Conservation (phyloP, 331 rosid genomes). For the Erythrophleum ivorense region DNA sequence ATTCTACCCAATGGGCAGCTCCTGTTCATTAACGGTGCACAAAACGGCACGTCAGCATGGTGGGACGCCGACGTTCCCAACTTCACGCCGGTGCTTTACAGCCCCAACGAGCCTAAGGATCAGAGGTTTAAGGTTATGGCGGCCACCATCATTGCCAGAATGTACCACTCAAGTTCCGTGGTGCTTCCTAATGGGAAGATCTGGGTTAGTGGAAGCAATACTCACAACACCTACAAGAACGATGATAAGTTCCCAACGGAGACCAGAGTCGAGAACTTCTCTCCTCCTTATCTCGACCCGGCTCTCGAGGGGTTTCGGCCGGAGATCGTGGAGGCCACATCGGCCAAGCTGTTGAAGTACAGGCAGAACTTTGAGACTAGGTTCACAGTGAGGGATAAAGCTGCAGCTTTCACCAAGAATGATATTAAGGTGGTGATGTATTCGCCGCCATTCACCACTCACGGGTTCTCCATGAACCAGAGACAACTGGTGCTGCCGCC, state of each 20-base stretch:
- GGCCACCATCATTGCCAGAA: conserved; percentile 54
- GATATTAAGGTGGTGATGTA: conserved; percentile 68
- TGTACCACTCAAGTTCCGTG: conserved; percentile 85
- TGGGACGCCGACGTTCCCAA: conserved; percentile 72
- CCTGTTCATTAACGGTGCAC: conserved; percentile 77
- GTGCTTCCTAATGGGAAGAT: conserved; percentile 72
- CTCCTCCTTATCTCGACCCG: conserved; percentile 77
- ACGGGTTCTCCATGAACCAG: conserved; percentile 85
- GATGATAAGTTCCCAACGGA: conserved; percentile 68
- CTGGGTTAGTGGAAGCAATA: conserved; percentile 81
- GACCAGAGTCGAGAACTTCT: conserved; percentile 67
- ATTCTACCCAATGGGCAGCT: conserved; percentile 76
- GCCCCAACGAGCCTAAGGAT: conserved; percentile 43
- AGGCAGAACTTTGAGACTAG: conserved; percentile 25
- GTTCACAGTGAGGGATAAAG: conserved; percentile 35
- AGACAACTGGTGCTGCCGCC: conserved; percentile 53
- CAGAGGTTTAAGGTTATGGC: conserved; percentile 51
- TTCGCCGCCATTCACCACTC: conserved; percentile 91
- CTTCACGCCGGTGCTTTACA: conserved; percentile 55
- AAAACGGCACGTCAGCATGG: conserved; percentile 81
- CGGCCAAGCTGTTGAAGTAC: conserved; percentile 28
- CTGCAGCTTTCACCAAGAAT: neutral
- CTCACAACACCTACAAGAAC: conserved; percentile 64
- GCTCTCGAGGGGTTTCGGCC: conserved; percentile 46
- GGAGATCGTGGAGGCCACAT: neutral